phyloP scores from a whole-genome alignment of 2,329 filamentous ascomycete genomes.

The Verticillium dahliae region DNA sequence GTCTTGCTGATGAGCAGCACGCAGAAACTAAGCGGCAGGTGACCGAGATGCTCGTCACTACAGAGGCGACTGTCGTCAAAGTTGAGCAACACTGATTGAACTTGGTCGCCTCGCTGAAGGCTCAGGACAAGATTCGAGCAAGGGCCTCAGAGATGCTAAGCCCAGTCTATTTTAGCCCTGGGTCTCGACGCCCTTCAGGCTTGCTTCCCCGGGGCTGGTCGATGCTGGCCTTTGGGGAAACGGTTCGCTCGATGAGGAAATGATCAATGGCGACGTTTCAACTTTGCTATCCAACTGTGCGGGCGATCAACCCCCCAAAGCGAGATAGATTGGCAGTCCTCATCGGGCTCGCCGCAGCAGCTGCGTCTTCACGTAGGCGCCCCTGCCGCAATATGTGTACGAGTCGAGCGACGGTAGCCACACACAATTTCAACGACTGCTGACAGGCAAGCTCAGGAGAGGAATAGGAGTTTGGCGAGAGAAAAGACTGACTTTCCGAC shows the following conservation, averaged over 20 bases:
- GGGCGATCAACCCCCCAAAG: neutral
- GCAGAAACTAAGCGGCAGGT: no score
- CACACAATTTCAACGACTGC: neutral
- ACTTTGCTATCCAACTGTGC: neutral
- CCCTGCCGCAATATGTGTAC: neutral
- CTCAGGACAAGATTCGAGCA: neutral
- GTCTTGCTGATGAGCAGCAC: neutral
- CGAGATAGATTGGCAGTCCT: neutral
- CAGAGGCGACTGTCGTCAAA: neutral
- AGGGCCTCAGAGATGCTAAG: neutral
- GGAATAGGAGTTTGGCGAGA: neutral
- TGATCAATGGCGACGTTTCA: neutral
- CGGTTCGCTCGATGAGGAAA: neutral
- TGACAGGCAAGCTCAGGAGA: neutral
- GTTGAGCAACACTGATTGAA: no score
- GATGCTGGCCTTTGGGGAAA: neutral
- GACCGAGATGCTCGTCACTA: neutral
- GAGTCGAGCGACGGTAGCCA: neutral
- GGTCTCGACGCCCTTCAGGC: neutral
- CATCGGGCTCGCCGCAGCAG: neutral
- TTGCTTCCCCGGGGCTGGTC: neutral
- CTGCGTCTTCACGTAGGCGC: neutral
- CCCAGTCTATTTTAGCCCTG: neutral
- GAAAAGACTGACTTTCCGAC: neutral
- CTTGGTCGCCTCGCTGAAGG: neutral